These are phyloP conservation scores for Setaria italica DNA, from an alignment of 202 grass and related monocot genomes.

Conservation along the genomic window DNA sequence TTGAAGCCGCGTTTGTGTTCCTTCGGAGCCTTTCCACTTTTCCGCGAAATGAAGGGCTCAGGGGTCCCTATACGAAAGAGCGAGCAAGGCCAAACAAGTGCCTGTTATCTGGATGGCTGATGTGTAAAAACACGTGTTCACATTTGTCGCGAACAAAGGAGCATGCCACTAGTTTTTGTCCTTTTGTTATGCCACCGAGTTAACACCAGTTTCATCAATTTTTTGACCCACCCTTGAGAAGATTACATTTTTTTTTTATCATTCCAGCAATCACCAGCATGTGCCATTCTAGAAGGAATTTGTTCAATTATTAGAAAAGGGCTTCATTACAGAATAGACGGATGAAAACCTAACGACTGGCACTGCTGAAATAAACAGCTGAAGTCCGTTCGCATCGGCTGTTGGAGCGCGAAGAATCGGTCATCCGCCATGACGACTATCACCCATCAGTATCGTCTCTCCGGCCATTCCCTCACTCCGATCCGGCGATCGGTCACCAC, in stretches of 20 bases:
- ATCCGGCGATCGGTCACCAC: background rate
- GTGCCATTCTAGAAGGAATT: background rate
- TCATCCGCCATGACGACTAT: background rate
- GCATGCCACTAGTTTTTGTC: too few relatives aligned
- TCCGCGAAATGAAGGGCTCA: too few relatives aligned
- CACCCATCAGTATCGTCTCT: too few relatives aligned
- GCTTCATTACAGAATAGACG: background rate
- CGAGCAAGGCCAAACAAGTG: background rate
- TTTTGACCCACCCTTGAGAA: background rate
- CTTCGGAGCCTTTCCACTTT: too few relatives aligned
- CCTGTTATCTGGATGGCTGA: too few relatives aligned
- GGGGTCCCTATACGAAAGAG: background rate
- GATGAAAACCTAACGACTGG: background rate
- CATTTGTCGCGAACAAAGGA: background rate
- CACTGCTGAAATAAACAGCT: too few relatives aligned
- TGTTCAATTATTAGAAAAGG: background rate
- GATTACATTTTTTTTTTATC: background rate
- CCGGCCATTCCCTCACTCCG: too few relatives aligned
- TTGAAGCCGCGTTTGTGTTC: background rate
- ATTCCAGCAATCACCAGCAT: background rate
- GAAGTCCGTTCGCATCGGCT: background rate
- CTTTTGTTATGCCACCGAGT: too few relatives aligned
- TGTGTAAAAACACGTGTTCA: background rate
- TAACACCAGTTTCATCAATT: too few relatives aligned
- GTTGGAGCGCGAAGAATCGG: background rate